These are phyloP conservation scores for Royoungia palumana DNA, from an alignment of 768 basidiomycete species.

Conservation along the genomic window DNA sequence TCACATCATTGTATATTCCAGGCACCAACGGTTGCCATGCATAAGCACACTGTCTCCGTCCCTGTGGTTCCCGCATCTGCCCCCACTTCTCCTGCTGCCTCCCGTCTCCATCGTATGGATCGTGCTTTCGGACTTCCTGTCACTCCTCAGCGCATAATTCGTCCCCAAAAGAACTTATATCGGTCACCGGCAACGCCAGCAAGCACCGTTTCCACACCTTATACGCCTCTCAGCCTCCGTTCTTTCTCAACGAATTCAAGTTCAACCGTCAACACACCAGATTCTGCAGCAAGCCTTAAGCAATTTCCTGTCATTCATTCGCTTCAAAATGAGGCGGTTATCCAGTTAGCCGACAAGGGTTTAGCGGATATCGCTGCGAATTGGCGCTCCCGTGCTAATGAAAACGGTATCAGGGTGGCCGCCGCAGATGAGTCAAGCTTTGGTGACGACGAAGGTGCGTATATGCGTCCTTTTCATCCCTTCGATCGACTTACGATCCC, in stretches of 20 bases:
- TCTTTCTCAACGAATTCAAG: slow-evolving; percentile 55
- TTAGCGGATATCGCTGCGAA: slow-evolving; percentile 61
- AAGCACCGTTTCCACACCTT: slow-evolving; percentile 51
- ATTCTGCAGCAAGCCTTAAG: slow-evolving; percentile 35
- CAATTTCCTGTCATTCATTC: slow-evolving; percentile 42
- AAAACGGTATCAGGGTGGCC: slow-evolving; percentile 68
- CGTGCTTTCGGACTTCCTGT: slow-evolving; percentile 41
- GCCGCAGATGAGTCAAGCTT: slow-evolving; percentile 37
- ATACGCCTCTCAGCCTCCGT: slow-evolving; percentile 67
- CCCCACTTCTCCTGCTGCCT: slow-evolving; percentile 41
- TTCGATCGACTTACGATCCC: slow-evolving; percentile 17
- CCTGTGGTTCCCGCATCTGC: slow-evolving; percentile 39
- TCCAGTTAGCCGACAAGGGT: slow-evolving; percentile 40
- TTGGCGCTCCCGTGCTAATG: slow-evolving; percentile 69
- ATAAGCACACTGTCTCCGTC: slow-evolving; percentile 30
- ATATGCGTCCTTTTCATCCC: slow-evolving; percentile 18
- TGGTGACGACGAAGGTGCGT: slow-evolving; percentile 49
- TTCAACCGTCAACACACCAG: slow-evolving; percentile 57
- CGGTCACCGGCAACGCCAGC: slow-evolving; percentile 62
- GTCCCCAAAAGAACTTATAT: slow-evolving; percentile 41
- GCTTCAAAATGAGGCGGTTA: slow-evolving; percentile 37
- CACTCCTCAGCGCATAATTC: slow-evolving; percentile 62
- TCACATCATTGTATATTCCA: slow-evolving; percentile 8
- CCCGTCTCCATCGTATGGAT: slow-evolving; percentile 34
- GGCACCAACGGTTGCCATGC: slow-evolving; percentile 24